A percentile compares a stretch with the other conserved stretches of the same genome.
These are phyloP conservation scores for Phaeosphaeria sp. DNA, from an alignment of 2,329 filamentous ascomycete species.

Conservation along the genomic window DNA sequence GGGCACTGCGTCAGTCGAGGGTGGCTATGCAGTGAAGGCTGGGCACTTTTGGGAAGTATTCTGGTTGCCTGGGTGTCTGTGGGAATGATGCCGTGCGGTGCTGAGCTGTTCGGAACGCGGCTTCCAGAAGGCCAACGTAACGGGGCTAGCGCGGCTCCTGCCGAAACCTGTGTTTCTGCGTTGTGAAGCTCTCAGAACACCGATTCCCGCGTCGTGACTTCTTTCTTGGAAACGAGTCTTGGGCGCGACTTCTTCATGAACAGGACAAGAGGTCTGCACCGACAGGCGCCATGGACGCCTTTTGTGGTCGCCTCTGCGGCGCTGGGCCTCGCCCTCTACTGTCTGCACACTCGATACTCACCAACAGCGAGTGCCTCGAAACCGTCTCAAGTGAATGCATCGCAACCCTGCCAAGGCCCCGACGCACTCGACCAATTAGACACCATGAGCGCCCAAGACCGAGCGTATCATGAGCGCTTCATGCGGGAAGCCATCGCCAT, in stretches of 20 bases:
- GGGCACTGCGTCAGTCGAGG: constrained; percentile 33
- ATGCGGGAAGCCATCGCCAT: constrained; percentile 88
- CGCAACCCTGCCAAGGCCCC: constrained; percentile 34
- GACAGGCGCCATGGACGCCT: constrained; percentile 30
- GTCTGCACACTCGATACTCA: constrained; percentile 17
- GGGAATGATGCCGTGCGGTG: constrained; percentile 21
- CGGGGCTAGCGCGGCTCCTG: constrained; percentile 24
- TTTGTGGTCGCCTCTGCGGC: constrained; percentile 26
- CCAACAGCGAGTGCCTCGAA: constrained; percentile 11
- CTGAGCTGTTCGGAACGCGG: constrained; percentile 29
- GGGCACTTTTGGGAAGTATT: constrained; percentile 7
- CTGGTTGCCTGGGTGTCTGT: constrained; percentile 27
- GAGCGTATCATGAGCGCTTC: constrained; percentile 65
- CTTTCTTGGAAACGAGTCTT: constrained; percentile 24
- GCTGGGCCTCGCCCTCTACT: constrained; percentile 29
- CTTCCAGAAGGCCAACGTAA: constrained; percentile 45
- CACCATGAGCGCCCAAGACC: constrained; percentile 46
- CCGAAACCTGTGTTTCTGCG: constrained; percentile 29
- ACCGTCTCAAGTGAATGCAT: constrained; percentile 9
- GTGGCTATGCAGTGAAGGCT: constrained; percentile 37
- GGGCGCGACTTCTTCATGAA: constrained; percentile 29
- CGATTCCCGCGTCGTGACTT: constrained; percentile 18
- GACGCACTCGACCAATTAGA: constrained; percentile 30
- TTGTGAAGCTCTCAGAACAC: constrained; percentile 15
- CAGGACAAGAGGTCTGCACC: constrained; percentile 9